A percentile compares a stretch with the other conserved stretches of the same genome.
Conservation (phyloP, 768 basidiomycete species). For the Pholiota conissans region DNA sequence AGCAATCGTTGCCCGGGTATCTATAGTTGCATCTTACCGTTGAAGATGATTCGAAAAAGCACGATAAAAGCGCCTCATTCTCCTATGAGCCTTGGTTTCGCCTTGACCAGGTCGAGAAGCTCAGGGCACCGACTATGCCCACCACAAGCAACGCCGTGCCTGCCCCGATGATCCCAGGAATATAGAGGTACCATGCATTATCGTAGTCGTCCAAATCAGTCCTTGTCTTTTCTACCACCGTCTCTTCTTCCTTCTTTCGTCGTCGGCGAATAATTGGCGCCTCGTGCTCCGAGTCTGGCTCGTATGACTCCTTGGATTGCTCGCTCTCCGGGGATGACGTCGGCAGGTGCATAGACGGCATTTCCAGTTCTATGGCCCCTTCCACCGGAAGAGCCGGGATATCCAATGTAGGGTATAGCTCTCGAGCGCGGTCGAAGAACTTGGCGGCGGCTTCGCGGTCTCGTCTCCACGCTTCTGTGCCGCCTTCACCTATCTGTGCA, state of each 20-base stretch:
- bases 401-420: constrained; percentile 61
- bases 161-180: constrained; percentile 79
- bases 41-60: no score
- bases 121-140: constrained; percentile 75
- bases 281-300: constrained; percentile 37
- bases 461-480: constrained; percentile 71
- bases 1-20: neutral
- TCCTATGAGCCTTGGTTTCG: constrained; percentile 60
- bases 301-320: constrained; percentile 33
- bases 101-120: constrained; percentile 70
- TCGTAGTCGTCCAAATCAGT: constrained; percentile 60
- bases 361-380: constrained; percentile 55
- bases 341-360: constrained; percentile 64
- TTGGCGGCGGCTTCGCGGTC: constrained; percentile 70
- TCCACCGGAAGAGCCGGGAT: constrained; percentile 66
- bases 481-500: constrained; percentile 51
- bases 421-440: constrained; percentile 71
- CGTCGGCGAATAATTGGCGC: constrained; percentile 44
- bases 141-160: constrained; percentile 83
- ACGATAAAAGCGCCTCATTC: neutral
- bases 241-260: constrained; percentile 57
- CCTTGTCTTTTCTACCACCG: constrained; percentile 41
- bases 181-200: constrained; percentile 76
- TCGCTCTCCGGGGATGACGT: constrained; percentile 35
- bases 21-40: neutral